These are phyloP conservation scores for Boletus rufocinnamomeus DNA, from an alignment of 768 basidiomycete species.

Conservation along the genomic window DNA sequence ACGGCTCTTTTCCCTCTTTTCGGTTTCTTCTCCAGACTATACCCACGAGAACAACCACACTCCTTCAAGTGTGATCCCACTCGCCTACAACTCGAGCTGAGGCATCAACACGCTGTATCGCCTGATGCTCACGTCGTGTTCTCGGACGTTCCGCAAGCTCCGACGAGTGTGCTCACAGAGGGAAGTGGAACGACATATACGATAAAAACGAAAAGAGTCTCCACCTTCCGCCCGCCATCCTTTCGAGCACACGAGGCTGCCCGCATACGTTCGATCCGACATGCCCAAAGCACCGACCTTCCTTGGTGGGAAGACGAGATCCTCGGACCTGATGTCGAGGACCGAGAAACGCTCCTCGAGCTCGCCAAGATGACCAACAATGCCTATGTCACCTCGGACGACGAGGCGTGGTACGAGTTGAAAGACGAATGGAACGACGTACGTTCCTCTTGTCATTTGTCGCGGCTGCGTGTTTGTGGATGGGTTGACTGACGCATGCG, in stretches of 20 bases:
- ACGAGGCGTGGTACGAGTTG: constrained; percentile 77
- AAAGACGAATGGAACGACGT: constrained; percentile 64
- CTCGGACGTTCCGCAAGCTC: constrained; percentile 43
- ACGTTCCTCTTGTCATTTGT: background rate
- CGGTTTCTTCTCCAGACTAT: constrained; percentile 18
- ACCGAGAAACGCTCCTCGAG: constrained; percentile 69
- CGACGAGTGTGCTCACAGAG: constrained; percentile 7
- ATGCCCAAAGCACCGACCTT: constrained; percentile 47
- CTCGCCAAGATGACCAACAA: constrained; percentile 97
- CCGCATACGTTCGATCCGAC: constrained; percentile 45
- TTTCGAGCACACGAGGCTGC: constrained; percentile 46
- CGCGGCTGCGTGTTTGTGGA: too few relatives aligned
- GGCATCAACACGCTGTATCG: constrained; percentile 63
- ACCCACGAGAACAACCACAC: constrained; percentile 5
- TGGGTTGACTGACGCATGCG: background rate
- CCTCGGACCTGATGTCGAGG: constrained; percentile 72
- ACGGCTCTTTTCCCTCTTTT: constrained; percentile 49
- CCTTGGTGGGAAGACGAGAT: constrained; percentile 80
- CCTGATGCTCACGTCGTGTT: constrained; percentile 52
- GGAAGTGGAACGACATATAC: constrained; percentile 34
- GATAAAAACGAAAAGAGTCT: constrained; percentile 40
- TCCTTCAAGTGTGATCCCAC: background rate
- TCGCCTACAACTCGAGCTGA: constrained; percentile 52
- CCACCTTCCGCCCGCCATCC: constrained; percentile 50
- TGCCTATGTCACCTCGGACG: constrained; percentile 71